Percentiles rank a stretch among this genome's conserved stretches.
These are phyloP conservation scores for Aeschynomene evenia DNA, from an alignment of 306 rosid species.

Conservation along the genomic window DNA sequence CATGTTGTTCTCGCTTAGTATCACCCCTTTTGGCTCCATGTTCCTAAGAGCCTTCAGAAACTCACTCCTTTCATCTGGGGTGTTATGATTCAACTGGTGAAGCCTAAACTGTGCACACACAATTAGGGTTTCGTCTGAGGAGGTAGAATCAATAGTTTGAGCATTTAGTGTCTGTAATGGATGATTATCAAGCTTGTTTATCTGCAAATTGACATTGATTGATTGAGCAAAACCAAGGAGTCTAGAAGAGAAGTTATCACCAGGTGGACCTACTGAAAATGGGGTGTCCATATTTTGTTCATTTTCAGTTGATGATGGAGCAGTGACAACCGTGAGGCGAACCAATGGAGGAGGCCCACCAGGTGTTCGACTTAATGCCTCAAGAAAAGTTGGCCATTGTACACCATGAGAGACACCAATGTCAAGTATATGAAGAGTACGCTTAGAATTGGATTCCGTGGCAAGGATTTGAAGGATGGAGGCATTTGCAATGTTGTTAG, in stretches of 20 bases:
- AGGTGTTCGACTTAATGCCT: constrained; percentile 71
- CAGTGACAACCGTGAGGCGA: constrained; percentile 70
- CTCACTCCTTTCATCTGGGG: constrained; percentile 61
- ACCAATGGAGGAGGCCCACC: constrained; percentile 88
- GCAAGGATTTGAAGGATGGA: constrained; percentile 76
- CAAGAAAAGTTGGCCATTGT: constrained; percentile 90
- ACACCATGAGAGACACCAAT: constrained; percentile 91
- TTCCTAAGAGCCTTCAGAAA: constrained; percentile 50
- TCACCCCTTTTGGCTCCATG: constrained; percentile 75
- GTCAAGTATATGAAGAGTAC: constrained; percentile 75
- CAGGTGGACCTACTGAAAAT: constrained; percentile 76
- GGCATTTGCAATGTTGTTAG: constrained; percentile 77
- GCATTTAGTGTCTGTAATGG: constrained; percentile 48
- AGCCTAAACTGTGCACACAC: constrained; percentile 82
- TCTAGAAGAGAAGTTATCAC: constrained; percentile 58
- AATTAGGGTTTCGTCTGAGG: constrained; percentile 58
- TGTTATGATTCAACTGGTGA: constrained; percentile 62
- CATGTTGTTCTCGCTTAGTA: constrained; percentile 72
- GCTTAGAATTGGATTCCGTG: constrained; percentile 39
- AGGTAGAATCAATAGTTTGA: constrained; percentile 40
- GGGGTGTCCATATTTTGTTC: constrained; percentile 53
- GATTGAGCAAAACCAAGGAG: constrained; percentile 74
- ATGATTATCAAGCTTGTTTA: constrained; percentile 58
- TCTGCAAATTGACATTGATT: constrained; percentile 63
- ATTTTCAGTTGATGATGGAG: constrained; percentile 32